phyloP scores from a whole-genome alignment of 2,329 filamentous ascomycete species.

The Juglanconis oblonga region DNA sequence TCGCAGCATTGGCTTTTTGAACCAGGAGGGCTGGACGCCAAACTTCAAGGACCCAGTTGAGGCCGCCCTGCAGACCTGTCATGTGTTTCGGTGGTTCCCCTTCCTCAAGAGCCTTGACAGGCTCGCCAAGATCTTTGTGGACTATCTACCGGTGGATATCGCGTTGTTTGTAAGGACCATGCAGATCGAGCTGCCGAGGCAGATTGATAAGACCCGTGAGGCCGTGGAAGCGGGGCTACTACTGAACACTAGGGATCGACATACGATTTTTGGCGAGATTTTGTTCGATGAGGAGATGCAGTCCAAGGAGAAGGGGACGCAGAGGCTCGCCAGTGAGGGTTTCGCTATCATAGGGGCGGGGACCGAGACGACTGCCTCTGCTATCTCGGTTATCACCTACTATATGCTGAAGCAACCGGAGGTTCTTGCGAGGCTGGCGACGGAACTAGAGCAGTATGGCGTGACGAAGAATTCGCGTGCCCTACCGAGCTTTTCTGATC shows the following conservation, averaged over 20 bases:
- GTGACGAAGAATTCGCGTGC: slow-evolving; percentile 2
- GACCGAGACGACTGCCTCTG: slow-evolving; percentile 20
- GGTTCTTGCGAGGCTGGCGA: background rate
- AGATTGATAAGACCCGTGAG: slow-evolving; percentile 33
- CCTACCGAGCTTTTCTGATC: background rate
- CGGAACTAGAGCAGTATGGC: slow-evolving; percentile 39
- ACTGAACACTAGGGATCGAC: slow-evolving; percentile 26
- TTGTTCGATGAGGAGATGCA: slow-evolving; percentile 26
- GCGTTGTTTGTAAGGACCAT: slow-evolving; percentile 24
- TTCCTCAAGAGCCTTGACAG: slow-evolving; percentile 20
- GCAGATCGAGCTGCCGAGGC: slow-evolving; percentile 35
- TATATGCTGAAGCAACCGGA: slow-evolving; percentile 16
- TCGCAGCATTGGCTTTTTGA: slow-evolving; percentile 23
- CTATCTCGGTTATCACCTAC: slow-evolving; percentile 21
- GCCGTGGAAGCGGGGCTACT: slow-evolving; percentile 9
- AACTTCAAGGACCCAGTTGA: slow-evolving; percentile 24
- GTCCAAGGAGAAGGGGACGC: slow-evolving; percentile 25
- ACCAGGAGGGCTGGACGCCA: slow-evolving; percentile 24
- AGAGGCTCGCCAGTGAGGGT: slow-evolving; percentile 29
- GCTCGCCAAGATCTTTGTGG: slow-evolving; percentile 15
- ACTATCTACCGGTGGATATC: slow-evolving; percentile 6
- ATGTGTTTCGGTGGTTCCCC: slow-evolving; percentile 23
- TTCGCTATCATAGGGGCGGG: slow-evolving; percentile 28
- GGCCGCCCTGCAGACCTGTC: slow-evolving; percentile 23
- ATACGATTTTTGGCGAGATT: slow-evolving; percentile 31